Percentiles rank a stretch among this genome's conserved stretches.
Evolutionary conservation across 2,329 filamentous ascomycete species (phyloP).

Genomic region (Trichoderma sp.): DNA sequence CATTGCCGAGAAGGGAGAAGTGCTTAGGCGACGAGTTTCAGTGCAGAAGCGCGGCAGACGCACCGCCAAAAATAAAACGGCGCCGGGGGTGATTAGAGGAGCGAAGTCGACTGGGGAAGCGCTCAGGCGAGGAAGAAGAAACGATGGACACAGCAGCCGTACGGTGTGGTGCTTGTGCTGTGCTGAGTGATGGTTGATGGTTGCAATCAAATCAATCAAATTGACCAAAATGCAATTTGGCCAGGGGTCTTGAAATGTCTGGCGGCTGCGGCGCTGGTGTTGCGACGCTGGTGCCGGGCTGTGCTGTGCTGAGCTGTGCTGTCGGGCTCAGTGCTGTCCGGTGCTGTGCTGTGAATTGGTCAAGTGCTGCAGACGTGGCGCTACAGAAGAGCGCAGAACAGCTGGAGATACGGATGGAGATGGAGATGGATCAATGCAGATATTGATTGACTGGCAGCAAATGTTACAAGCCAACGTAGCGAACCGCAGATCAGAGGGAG

Average conservation of each 20-base stretch:
- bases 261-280: not conserved
- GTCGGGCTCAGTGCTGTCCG: not conserved
- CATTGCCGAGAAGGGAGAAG: not conserved
- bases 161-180: not conserved
- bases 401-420: not conserved
- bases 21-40: constrained; percentile 13
- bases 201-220: not conserved
- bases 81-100: not conserved
- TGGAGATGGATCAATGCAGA: not conserved
- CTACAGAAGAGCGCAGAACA: not conserved
- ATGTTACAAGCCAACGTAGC: not conserved
- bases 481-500: not conserved
- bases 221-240: not conserved
- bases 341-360: not conserved
- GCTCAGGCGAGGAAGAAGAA: not conserved
- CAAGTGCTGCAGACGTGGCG: constrained; percentile 2
- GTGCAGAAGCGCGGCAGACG: constrained; percentile 12
- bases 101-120: not conserved
- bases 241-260: not conserved
- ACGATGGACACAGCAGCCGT: not conserved
- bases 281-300: not conserved
- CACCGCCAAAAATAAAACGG: constrained; percentile 9
- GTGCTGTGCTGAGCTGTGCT: not conserved
- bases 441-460: not conserved
- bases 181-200: not conserved